Conservation (phyloP, 495 filamentous ascomycete genomes). For the Daldinia concentrica region DNA sequence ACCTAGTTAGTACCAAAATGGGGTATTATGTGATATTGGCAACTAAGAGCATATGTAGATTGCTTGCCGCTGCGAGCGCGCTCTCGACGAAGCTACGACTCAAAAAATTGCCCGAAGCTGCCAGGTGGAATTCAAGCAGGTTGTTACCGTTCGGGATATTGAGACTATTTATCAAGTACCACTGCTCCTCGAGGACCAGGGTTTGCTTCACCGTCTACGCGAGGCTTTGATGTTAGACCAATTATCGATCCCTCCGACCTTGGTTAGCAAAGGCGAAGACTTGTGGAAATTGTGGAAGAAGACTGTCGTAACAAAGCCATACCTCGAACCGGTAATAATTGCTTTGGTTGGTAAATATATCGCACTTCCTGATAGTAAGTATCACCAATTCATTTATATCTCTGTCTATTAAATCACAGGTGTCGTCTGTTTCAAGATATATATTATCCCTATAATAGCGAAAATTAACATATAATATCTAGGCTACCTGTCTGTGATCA, state of each 20-base stretch:
- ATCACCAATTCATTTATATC: neutral
- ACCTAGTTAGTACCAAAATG: constrained; percentile 64
- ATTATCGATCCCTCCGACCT: constrained; percentile 54
- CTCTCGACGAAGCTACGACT: constrained; percentile 76
- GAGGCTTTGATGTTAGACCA: constrained; percentile 68
- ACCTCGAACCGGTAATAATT: constrained; percentile 78
- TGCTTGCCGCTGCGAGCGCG: constrained; percentile 86
- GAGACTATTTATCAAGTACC: constrained; percentile 91
- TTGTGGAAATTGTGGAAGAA: constrained; percentile 81
- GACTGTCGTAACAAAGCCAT: constrained; percentile 68
- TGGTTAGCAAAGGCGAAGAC: constrained; percentile 64
- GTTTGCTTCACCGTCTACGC: constrained; percentile 69
- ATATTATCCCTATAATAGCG: neutral
- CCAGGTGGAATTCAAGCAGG: constrained; percentile 80
- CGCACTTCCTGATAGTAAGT: constrained; percentile 69
- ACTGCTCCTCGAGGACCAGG: constrained; percentile 83
- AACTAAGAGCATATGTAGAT: constrained; percentile 60
- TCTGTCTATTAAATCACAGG: neutral
- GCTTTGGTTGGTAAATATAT: constrained; percentile 94
- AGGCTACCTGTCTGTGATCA: constrained; percentile 49
- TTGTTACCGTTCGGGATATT: constrained; percentile 87
- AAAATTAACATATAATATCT: neutral
- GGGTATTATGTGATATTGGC: neutral
- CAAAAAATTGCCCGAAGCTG: constrained; percentile 90
- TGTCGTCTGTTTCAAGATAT: neutral